Base-by-base conservation (phyloP, 2,329 filamentous ascomycete genomes). In the Aspergillus fructus region DNA sequence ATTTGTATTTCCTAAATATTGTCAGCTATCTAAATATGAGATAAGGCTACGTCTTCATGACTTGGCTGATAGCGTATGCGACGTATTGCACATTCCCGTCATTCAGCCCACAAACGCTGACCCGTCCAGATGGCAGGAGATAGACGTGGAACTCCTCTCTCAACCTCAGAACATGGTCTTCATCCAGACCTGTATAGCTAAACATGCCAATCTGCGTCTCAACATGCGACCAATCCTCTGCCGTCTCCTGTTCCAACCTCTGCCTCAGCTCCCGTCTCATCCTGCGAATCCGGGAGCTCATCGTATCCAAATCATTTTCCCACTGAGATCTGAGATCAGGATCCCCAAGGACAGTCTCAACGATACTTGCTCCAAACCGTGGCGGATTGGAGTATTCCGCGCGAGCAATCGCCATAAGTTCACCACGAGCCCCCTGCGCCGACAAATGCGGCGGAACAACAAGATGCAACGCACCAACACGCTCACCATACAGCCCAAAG, bases 211-310 rank as follows among this genome's bases (percentile, higher is more conserved):
- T 74, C 71, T 75, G 94, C 68, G 96, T 90, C 46, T 92, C 94
- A 73, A 97, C 96, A 79, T 97, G 94, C 74, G 93, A 92, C 93
- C 93, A 97, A n/a, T 23, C 13, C 86, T 90, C 41, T 93, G 93
- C 0, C 93, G 93, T 0, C 93, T 96, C 55, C 85, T 85, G 53
- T 94, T 82, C 70, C 88, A 97, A 85, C 79, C 93, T 93, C 53
- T 80, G 78, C 58, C 91, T 86, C 61, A 97, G 80, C 2, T 84
- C 86, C 71, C 86, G 85, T 64, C 93, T 89, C 93, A 97, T 97
- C 66, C 83, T 81, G 67, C 91, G 96, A 79, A 97, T 97, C 65
- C 93, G 89, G 43, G 93, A 93, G 37, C 90, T 91, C 93, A 97
- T 97, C 65, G 89, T 91, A 61, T 84, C 83, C 65, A 97, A 81